Conservation (phyloP, 805 yeast genomes). For the Saturnispora sanitii region DNA sequence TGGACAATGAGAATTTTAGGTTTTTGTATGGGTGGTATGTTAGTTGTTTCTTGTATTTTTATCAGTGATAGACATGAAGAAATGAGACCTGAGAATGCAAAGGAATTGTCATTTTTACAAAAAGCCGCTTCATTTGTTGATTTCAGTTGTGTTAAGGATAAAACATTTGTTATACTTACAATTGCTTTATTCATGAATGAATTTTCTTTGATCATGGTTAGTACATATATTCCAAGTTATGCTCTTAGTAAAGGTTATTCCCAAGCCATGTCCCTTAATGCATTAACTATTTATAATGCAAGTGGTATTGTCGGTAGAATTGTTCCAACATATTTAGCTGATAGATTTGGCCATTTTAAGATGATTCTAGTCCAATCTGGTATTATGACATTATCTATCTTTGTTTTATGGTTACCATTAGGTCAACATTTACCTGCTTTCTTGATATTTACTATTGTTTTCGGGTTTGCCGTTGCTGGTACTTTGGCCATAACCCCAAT, state of each 20-base stretch:
- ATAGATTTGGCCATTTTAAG: conserved; percentile 37
- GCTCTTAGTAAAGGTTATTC: conserved; percentile 41
- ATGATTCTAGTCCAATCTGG: conserved; percentile 29
- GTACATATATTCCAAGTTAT: conserved; percentile 50
- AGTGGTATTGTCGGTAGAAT: conserved; percentile 37
- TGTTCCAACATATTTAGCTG: conserved; percentile 37
- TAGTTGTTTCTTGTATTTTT: conserved; percentile 25
- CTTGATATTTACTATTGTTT: conserved; percentile 42
- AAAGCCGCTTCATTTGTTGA: conserved; percentile 28
- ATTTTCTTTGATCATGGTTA: conserved; percentile 39
- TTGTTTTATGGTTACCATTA: conserved; percentile 55
- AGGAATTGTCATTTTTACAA: conserved; percentile 2
- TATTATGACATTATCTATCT: conserved; percentile 34
- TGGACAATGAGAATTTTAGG: conserved; percentile 54
- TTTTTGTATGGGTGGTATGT: conserved; percentile 31
- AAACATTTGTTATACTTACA: conserved; percentile 31
- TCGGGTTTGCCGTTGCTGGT: conserved; percentile 39
- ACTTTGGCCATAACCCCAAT: conserved; percentile 58
- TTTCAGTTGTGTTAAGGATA: conserved; percentile 32
- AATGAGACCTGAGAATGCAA: conserved; percentile 4
- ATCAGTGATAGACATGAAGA: conserved; percentile 24
- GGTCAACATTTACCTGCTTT: conserved; percentile 36
- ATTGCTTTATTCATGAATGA: conserved; percentile 39
- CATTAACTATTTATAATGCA: conserved; percentile 37
- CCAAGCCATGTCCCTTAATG: conserved; percentile 31